These are phyloP conservation scores for Alternaria solani DNA, from an alignment of 2,329 filamentous ascomycete species.

Conservation along the genomic window DNA sequence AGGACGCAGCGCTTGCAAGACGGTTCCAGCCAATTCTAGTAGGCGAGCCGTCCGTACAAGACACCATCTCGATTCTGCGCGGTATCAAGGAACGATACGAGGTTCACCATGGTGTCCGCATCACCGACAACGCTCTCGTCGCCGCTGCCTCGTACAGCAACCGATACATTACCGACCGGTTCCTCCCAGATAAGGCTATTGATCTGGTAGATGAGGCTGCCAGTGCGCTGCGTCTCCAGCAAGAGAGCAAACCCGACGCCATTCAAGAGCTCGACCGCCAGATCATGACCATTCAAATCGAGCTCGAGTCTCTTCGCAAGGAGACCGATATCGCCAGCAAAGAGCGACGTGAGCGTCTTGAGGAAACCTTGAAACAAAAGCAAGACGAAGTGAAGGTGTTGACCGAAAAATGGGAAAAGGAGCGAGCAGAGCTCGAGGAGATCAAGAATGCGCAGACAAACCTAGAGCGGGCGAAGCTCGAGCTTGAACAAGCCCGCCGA, in stretches of 20 bases:
- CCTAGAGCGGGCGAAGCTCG: constrained; percentile 83
- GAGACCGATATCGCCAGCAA: constrained; percentile 90
- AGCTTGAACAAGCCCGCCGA: constrained; percentile 86
- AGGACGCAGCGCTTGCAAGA: constrained; percentile 90
- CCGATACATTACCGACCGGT: constrained; percentile 95
- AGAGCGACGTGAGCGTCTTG: constrained; percentile 86
- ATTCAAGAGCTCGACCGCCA: constrained; percentile 92
- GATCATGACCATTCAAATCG: constrained; percentile 97
- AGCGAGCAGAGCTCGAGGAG: constrained; percentile 82
- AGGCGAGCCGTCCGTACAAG: constrained; percentile 87
- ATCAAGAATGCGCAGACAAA: constrained; percentile 89
- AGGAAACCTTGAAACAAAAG: constrained; percentile 76
- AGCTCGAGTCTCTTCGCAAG: constrained; percentile 91
- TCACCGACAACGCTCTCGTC: constrained; percentile 90
- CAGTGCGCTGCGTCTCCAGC: constrained; percentile 86
- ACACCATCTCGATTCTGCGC: constrained; percentile 93
- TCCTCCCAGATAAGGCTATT: constrained; percentile 95
- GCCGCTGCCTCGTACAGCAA: constrained; percentile 93
- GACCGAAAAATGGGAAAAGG: constrained; percentile 87
- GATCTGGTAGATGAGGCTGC: constrained; percentile 96
- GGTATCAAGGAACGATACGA: constrained; percentile 99
- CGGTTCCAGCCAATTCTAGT: constrained; percentile 95
- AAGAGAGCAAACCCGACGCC: constrained; percentile 95
- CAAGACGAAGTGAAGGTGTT: constrained; percentile 79
- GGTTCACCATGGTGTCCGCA: constrained; percentile 94